Percentiles rank a stretch among this genome's conserved stretches.
phyloP scores from a whole-genome alignment of 352 stramenopile genomes.

The Phytophthora ohioensis region DNA sequence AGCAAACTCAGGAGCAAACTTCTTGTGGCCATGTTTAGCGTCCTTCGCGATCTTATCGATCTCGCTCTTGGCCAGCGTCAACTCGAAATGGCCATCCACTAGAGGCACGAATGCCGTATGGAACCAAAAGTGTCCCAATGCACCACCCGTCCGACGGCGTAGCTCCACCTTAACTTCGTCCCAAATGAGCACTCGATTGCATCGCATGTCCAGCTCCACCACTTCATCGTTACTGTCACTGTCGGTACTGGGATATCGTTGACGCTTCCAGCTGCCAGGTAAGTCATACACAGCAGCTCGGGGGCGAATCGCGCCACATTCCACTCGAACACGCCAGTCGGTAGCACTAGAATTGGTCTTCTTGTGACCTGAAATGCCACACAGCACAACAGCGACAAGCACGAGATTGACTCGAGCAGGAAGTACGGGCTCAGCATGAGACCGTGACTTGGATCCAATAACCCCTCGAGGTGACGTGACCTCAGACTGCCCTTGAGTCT shows the following conservation, averaged over 20 bases:
- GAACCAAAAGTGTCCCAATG: conserved; percentile 80
- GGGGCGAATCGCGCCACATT: conserved; percentile 48
- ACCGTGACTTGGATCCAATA: conserved; percentile 11
- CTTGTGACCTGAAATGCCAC: conserved; percentile 57
- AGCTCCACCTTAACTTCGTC: conserved; percentile 72
- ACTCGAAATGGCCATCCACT: conserved; percentile 35
- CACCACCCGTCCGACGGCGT: conserved; percentile 47
- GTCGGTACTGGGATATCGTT: conserved; percentile 5
- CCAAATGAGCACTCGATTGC: conserved; percentile 60
- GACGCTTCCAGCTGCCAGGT: conserved; percentile 28
- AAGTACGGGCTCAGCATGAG: conserved; percentile 38
- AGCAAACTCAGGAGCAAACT: conserved; percentile 58
- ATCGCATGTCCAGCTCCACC: conserved; percentile 52
- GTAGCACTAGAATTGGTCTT: conserved; percentile 41
- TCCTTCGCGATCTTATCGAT: conserved; percentile 83
- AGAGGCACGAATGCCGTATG: conserved; percentile 71
- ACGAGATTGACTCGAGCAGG: conserved; percentile 47
- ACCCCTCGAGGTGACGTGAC: conserved; percentile 28
- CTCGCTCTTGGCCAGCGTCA: conserved; percentile 62
- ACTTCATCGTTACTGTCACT: conserved; percentile 15
- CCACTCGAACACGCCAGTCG: conserved; percentile 63
- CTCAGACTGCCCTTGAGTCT: conserved; percentile 36
- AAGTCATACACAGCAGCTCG: conserved; percentile 39
- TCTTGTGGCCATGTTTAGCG: conserved; percentile 73
- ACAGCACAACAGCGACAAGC: conserved; percentile 50